Percentiles rank a stretch among this genome's conserved stretches.
phyloP scores from a whole-genome alignment of 768 basidiomycete genomes.

The Lactarius quietus region DNA sequence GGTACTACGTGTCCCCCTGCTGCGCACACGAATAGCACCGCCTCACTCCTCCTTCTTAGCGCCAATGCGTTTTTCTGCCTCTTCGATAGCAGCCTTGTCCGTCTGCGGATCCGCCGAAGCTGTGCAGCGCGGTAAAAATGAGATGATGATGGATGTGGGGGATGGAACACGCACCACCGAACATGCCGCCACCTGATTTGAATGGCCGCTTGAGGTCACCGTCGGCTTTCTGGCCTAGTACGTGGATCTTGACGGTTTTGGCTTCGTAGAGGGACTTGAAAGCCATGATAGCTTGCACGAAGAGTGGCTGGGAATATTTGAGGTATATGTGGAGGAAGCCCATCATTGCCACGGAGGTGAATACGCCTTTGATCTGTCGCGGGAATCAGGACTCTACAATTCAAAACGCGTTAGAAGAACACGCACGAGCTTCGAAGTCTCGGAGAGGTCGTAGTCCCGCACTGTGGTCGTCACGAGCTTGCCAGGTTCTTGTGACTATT shows the following conservation, averaged over 20 bases:
- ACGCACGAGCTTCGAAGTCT: slow-evolving; percentile 77
- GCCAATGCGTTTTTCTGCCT: slow-evolving; percentile 82
- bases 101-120: slow-evolving; percentile 71
- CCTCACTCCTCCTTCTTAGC: slow-evolving; percentile 65
- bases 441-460: slow-evolving; percentile 87
- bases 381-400: slow-evolving; percentile 26
- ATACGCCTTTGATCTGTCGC: slow-evolving; percentile 57
- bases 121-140: slow-evolving; percentile 19
- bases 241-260: slow-evolving; percentile 76
- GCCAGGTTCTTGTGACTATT: slow-evolving; percentile 61
- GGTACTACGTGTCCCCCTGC: not conserved
- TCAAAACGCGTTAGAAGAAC: slow-evolving; percentile 32
- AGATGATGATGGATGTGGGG: slow-evolving; percentile 5
- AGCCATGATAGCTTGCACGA: slow-evolving; percentile 95
- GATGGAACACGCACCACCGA: slow-evolving; percentile 52
- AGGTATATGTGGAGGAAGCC: slow-evolving; percentile 90
- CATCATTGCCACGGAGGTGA: slow-evolving; percentile 84
- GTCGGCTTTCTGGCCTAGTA: slow-evolving; percentile 73
- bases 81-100: slow-evolving; percentile 80
- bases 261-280: slow-evolving; percentile 87
- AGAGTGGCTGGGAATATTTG: slow-evolving; percentile 93
- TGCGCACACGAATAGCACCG: too few relatives aligned
- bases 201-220: slow-evolving; percentile 91
- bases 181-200: slow-evolving; percentile 68
- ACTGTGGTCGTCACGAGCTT: slow-evolving; percentile 87